phyloP scores from a whole-genome alignment of 1,139 yeast genomes.

The Suhomyces kunorum region DNA sequence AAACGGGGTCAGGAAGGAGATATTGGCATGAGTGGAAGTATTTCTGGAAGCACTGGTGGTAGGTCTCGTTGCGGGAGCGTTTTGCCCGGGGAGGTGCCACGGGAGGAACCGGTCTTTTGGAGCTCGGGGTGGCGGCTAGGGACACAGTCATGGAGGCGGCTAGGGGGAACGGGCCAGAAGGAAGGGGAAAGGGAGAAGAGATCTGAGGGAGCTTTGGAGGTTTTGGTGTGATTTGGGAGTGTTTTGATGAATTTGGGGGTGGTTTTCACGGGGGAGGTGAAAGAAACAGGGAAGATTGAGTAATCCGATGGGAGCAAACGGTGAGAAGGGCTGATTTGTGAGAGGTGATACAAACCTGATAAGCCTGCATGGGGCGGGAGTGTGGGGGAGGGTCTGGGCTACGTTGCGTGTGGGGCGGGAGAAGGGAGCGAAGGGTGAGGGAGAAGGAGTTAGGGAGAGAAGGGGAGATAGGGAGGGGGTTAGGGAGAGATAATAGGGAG shows the following conservation, averaged over 20 bases:
- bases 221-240: not conserved
- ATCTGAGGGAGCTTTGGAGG: not conserved
- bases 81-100: conserved; percentile 1
- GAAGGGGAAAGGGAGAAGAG: not conserved
- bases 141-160: conserved; percentile 13
- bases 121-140: conserved; percentile 3
- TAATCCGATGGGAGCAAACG: not conserved
- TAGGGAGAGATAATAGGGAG: not conserved
- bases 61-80: conserved; percentile 16
- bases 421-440: not conserved
- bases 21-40: conserved; percentile 45
- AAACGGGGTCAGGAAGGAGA: conserved; percentile 40
- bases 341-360: not conserved
- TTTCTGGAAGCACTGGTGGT: conserved; percentile 46
- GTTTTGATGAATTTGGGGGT: not conserved
- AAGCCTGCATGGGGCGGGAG: not conserved
- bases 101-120: conserved; percentile 6
- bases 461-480: not conserved
- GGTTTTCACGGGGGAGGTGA: too few relatives aligned
- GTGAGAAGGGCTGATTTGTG: not conserved
- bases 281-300: not conserved
- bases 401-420: not conserved
- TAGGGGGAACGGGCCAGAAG: not conserved
- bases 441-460: not conserved
- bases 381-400: too few relatives aligned